Base-by-base conservation (phyloP, 108 stramenopile species). In the Skeletonema marinoi region DNA sequence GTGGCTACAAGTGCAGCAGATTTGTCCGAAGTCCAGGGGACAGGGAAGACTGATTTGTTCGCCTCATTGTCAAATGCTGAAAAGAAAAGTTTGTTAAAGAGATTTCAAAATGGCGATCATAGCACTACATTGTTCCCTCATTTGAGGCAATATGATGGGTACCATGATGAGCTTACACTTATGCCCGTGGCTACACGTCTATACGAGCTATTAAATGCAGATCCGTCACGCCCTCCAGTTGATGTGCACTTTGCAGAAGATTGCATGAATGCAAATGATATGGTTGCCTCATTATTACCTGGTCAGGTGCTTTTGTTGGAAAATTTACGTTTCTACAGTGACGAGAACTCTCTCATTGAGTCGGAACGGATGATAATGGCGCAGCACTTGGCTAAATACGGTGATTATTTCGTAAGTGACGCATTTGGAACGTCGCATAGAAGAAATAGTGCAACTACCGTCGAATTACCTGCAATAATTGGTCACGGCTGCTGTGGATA, bases 341-440 rank as follows among this genome's bases (percentile, higher is more conserved):
- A 95, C 67, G 97, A 98, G 79, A 83, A 74, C 32, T 74, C 80
- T 19, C 60, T 33, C 16, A 72, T 69, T 7, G 69, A 70, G 58
- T 60, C 63, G 19, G 80, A 82, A 50, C 56, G 81, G 30, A 30
- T 63, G 1, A 25, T 41, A 2, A 82, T 82, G 80, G 84, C 73
- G 6, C 29, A 69, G 33, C 58, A 44, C 2, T 77, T 97, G 32
- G 89, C 95, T 46, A 64, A 86, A 14, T 77, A 82, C 76, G 86
- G 83, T 63, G 92, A 98, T 75, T 81, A 74, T 59, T 95, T 90
- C 82, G 90, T 99, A 60, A 98, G 97, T 80, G 99, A 99, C 83
- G 99, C 99, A 30, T 99, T 99, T 76, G 99, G 98, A n/a, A 99
- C 98, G n/a, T 92, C 93, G 25, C 99, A 99, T 85, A 92, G 99